Evolutionary conservation across 2,329 filamentous ascomycete genomes (phyloP), one percentile per base, ranked within the genome.

Genomic region (Colletotrichum sp.): DNA sequence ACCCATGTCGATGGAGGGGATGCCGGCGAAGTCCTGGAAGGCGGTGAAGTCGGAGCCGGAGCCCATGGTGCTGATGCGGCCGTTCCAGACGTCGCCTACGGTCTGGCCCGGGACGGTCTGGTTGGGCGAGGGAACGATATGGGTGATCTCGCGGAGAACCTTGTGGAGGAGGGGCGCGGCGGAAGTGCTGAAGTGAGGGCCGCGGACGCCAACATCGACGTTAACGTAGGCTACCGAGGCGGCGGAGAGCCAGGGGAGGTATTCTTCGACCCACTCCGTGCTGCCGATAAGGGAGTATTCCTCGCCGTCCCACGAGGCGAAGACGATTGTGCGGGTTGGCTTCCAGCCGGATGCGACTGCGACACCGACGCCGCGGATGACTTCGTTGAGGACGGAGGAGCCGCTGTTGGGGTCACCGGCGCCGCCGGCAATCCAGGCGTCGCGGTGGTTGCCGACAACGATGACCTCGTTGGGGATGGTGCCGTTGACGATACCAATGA

Each of bases 221-320:
- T 98, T 98, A 77, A 98, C 84, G 81, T 98, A 98, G 12, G 95
- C 95, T 18, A 98, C 90, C 72, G 93, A 94, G 55, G 94, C 89
- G 6, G 89, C 88, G 4, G 89, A 89, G 15, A 98, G 89, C 95
- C 95, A 98, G 0, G 94, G 93, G 0, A 97, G 85, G 80, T 95
- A 95, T 78, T 98, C 95, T 82, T 98, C 96, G 0, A 98, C 95
- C 95, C 96, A 98, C 82, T 98, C 96, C 0, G 96, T 98, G 69
- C 93, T 95, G 6, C 96, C 96, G 16, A 98, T 84, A 7, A 98
- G 89, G 1, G 94, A 95, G 78, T 98, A 98, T 83, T 98, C 96
- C 84, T 95, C 94, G 36, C 93, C 93, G 77, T 95, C 94, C 94
- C 93, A 95, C 82, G 91, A 93, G 26, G 94, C 96, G 81, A 98